phyloP scores from a whole-genome alignment of 1,284 basidiomycete genomes.

The Apiotrichum laibachii region DNA sequence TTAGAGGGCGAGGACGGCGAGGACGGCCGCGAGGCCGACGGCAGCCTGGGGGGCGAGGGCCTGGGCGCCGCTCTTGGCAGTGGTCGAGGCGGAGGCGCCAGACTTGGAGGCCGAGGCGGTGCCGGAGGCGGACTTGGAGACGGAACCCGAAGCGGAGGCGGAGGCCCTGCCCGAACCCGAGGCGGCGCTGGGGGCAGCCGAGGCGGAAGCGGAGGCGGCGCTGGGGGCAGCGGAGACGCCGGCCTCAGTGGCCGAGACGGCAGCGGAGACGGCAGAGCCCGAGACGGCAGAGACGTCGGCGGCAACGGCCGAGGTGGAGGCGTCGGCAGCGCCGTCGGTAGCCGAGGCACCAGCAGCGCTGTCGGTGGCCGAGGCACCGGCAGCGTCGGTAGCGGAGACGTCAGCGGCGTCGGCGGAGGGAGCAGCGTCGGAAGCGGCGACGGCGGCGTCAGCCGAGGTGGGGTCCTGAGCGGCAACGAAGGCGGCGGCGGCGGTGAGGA shows the following conservation, averaged over 20 bases:
- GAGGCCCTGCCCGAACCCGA: background rate
- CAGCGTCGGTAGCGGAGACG: background rate
- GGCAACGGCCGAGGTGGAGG: background rate
- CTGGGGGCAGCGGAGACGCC: background rate
- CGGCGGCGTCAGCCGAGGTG: background rate
- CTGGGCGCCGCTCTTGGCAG: background rate
- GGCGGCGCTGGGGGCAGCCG: background rate
- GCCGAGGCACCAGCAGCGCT: background rate
- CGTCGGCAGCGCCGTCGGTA: background rate
- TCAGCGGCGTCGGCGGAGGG: background rate
- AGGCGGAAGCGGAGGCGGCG: background rate
- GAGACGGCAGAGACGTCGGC: background rate
- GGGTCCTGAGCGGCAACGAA: background rate
- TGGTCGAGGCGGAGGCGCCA: background rate
- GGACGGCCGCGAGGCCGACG: conserved; percentile 4
- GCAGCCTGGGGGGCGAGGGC: background rate
- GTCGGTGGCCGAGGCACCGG: background rate
- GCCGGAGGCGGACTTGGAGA: background rate
- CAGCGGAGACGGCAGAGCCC: background rate
- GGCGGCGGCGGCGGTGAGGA: background rate
- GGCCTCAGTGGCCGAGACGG: background rate
- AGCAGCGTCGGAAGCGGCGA: background rate
- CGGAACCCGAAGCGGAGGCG: background rate
- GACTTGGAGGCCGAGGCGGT: background rate
- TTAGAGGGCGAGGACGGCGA: conserved; percentile 3